These are phyloP conservation scores for Aquanectria penicillioides DNA, from an alignment of 2,329 filamentous ascomycete genomes.

Conservation along the genomic window DNA sequence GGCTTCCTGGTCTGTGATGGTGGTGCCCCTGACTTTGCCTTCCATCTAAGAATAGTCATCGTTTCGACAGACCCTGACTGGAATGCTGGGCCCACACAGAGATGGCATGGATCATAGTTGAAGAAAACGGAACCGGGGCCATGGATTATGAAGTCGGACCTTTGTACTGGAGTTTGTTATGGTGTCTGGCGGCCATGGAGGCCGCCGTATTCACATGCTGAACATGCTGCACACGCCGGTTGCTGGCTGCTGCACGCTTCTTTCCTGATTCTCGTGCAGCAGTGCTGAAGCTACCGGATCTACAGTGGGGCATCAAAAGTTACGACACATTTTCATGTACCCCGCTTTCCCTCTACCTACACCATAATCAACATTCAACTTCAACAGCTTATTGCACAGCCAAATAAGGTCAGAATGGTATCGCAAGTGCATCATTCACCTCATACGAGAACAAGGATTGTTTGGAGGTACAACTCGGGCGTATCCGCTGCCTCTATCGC, in stretches of 20 bases:
- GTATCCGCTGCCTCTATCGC: too few relatives aligned
- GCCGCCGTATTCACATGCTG: slow-evolving; percentile 19
- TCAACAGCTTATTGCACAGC: too few relatives aligned
- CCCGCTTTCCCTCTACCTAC: too few relatives aligned
- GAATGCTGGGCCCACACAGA: slow-evolving; percentile 19
- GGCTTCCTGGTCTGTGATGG: slow-evolving; percentile 24
- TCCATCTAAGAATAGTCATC: slow-evolving; percentile 40
- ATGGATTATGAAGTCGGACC: slow-evolving; percentile 1
- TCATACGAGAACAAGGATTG: too few relatives aligned
- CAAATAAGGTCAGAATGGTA: too few relatives aligned
- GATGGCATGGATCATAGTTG: slow-evolving; percentile 17
- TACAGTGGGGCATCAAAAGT: neutral
- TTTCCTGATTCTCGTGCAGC: slow-evolving; percentile 15
- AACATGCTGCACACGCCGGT: slow-evolving; percentile 8
- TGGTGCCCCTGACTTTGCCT: slow-evolving; percentile 44
- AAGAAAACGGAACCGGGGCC: neutral
- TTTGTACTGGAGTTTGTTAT: slow-evolving; percentile 2
- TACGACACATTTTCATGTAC: too few relatives aligned
- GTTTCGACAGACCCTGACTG: slow-evolving; percentile 1
- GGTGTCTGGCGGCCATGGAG: slow-evolving; percentile 9
- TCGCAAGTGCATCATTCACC: too few relatives aligned
- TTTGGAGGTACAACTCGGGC: too few relatives aligned
- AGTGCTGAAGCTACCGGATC: slow-evolving; percentile 5
- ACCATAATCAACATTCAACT: too few relatives aligned
- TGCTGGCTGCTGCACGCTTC: neutral